Conservation (phyloP, 2,329 filamentous ascomycete species). For the Bipolaris sorokiniana region DNA sequence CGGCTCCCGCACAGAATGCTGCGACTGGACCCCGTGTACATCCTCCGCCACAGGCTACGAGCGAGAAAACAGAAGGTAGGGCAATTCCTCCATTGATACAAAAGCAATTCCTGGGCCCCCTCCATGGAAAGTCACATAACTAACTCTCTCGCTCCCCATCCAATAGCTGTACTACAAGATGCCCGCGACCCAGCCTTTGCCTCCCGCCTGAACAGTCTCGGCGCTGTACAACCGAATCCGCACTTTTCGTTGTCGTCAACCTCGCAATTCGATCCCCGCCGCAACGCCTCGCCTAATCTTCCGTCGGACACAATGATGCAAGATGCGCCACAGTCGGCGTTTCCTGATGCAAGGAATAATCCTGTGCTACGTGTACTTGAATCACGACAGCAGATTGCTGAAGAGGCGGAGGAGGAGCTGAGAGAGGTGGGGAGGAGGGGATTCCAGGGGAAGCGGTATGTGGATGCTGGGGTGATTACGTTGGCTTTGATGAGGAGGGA, state of each 20-base stretch:
- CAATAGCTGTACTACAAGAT: conserved; percentile 64
- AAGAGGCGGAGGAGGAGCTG: conserved; percentile 62
- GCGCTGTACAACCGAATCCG: conserved; percentile 64
- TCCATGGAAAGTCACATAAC: neutral
- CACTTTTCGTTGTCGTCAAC: conserved; percentile 63
- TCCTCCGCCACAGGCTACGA: conserved; percentile 49
- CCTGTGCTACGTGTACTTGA: conserved; percentile 62
- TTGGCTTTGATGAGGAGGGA: conserved; percentile 43
- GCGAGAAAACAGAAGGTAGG: conserved; percentile 49
- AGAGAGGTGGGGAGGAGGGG: conserved; percentile 52
- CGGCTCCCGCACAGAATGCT: conserved; percentile 37
- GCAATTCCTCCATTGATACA: neutral
- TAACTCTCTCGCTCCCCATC: neutral
- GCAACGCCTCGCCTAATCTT: conserved; percentile 29
- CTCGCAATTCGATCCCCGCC: conserved; percentile 50
- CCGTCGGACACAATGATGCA: conserved; percentile 41
- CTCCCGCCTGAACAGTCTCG: conserved; percentile 74
- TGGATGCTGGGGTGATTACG: conserved; percentile 53
- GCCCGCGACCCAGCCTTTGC: conserved; percentile 71
- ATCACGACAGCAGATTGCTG: conserved; percentile 58
- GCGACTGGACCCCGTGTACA: conserved; percentile 50
- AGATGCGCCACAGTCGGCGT: conserved; percentile 37
- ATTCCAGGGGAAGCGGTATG: conserved; percentile 52
- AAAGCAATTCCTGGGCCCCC: too few relatives aligned
- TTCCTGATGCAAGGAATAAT: conserved; percentile 52